Base-by-base conservation (phyloP, 257 asterid genomes). In the Lantana camara region DNA sequence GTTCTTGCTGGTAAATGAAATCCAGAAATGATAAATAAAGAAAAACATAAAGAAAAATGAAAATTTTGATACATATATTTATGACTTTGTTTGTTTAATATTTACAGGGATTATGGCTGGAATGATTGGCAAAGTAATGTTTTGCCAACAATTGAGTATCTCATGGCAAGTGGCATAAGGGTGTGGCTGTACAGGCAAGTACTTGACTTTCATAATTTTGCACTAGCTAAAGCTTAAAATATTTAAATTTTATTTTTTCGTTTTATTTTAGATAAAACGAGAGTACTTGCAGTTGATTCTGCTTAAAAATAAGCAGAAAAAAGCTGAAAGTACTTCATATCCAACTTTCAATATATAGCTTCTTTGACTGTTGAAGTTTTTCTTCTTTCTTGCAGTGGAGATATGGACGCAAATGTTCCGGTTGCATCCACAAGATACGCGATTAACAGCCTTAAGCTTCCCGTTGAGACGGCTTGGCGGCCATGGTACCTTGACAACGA, bases 151-250 rank as follows among this genome's bases (percentile, higher is more conserved):
- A 62, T 76, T 42, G 38, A 71, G 68, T 21, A 24, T 61, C 77
- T 76, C 56, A 71, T 71, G 53, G 59, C 74, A 22, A 66, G 63
- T 48, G 77, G 74, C 63, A 29, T 70, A 40, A 75, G 76, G 22
- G 57, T 75, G 9, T 75, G 80, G 81, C 54, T 76, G 29, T 76
- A 76, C 65, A 71, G 81, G 81, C 68, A 67, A 60, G 71, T 42
- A 44, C 13, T 13, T 24, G 15, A 27, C 27, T 60, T 3, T 15
- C 52, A 46, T 17, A 17, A 37, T 41, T 34, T 29, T 15, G 13
- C 2, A 5, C 40, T 35, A 35, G 40, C 40, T 2, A 30, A 30
- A 30, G 35, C 35, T 30, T 30, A 35, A 35, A 9, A 3, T 1
- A 1, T 1, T 35, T 2, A 9, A 5, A 35, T 35, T 2, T 35